Percentiles rank a stretch among this genome's conserved stretches.
These are phyloP conservation scores for Aspergillus puulaauensis DNA, from an alignment of 2,329 filamentous ascomycete genomes.

Conservation along the genomic window DNA sequence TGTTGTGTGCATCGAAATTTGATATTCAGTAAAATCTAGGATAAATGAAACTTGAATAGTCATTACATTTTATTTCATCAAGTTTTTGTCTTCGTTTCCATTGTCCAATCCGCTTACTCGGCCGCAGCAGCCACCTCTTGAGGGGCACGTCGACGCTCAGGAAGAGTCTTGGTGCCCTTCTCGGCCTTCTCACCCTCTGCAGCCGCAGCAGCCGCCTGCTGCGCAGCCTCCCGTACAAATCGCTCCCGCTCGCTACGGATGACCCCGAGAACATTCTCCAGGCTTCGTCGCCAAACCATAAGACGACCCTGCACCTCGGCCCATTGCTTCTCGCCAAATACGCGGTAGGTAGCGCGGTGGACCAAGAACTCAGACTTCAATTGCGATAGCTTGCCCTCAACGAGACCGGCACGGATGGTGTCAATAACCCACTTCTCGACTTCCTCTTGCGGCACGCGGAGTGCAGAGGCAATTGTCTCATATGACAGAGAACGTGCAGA, in stretches of 20 bases:
- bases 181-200: slow-evolving; percentile 34
- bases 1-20: not conserved
- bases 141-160: slow-evolving; percentile 32
- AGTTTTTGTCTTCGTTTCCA: not conserved
- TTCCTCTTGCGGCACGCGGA: slow-evolving; percentile 78
- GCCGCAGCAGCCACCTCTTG: slow-evolving; percentile 30
- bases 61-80: slow-evolving; percentile 11
- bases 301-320: slow-evolving; percentile 86
- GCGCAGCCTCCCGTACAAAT: slow-evolving; percentile 63
- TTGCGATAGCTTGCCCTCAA: slow-evolving; percentile 95
- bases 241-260: slow-evolving; percentile 79
- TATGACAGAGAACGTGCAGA: slow-evolving; percentile 88
- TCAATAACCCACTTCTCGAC: slow-evolving; percentile 99
- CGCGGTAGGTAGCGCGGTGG: slow-evolving; percentile 92
- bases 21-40: not conserved
- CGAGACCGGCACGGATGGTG: slow-evolving; percentile 89
- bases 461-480: slow-evolving; percentile 74
- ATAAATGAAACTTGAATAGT: slow-evolving; percentile 8
- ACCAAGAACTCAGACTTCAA: slow-evolving; percentile 90
- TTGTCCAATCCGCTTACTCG: not conserved
- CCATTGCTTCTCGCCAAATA: slow-evolving; percentile 98
- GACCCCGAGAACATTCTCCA: slow-evolving; percentile 75
- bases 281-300: slow-evolving; percentile 84
- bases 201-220: slow-evolving; percentile 39
- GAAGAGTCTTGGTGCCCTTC: slow-evolving; percentile 28